Conservation (phyloP, 345 rosid genomes). For the Gossypium bickii region DNA sequence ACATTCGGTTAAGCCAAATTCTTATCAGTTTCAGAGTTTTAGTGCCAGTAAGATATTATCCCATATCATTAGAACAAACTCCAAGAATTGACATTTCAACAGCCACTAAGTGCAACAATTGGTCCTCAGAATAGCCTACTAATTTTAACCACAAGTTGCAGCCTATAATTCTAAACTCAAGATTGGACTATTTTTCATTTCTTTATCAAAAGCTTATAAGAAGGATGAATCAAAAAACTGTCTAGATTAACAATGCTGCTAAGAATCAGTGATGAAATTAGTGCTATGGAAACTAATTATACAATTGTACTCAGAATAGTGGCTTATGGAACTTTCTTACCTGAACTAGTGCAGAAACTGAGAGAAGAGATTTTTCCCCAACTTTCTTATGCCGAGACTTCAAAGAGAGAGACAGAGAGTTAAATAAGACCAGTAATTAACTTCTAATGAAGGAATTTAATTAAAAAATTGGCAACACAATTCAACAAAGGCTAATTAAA, state of each 20-base stretch:
- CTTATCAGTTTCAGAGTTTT: background rate
- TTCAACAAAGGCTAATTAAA: background rate
- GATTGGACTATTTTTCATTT: background rate
- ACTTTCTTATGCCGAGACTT: constrained; percentile 48
- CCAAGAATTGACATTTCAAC: background rate
- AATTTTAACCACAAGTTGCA: constrained; percentile 4
- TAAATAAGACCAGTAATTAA: background rate
- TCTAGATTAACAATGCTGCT: background rate
- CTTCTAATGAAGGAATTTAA: constrained; percentile 4
- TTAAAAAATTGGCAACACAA: background rate
- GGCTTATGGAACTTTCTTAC: constrained; percentile 22
- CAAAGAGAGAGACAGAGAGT: constrained; percentile 2
- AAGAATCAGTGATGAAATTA: background rate
- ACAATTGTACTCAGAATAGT: background rate
- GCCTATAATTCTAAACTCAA: background rate
- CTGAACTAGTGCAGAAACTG: constrained; percentile 51
- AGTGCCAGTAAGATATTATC: background rate
- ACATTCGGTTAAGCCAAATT: background rate
- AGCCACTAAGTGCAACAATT: background rate
- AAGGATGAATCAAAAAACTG: background rate
- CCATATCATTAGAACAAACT: background rate
- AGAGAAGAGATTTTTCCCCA: constrained; percentile 60
- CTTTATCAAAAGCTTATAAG: constrained; percentile 1
- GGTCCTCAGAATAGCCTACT: background rate
- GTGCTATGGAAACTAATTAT: background rate